Conservation (phyloP, 345 rosid species). For the Sonneratia alba region DNA sequence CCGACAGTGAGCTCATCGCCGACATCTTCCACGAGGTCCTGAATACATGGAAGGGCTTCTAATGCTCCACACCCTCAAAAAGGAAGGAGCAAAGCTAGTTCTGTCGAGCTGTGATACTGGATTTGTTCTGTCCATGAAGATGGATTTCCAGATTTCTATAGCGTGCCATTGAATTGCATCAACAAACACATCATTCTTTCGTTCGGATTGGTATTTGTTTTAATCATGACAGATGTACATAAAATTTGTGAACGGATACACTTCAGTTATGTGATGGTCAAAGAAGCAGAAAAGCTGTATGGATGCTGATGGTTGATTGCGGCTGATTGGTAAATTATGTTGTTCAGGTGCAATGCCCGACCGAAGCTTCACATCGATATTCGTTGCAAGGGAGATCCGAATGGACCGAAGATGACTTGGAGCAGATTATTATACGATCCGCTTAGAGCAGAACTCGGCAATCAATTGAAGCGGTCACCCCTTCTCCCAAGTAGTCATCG, state of each 20-base stretch:
- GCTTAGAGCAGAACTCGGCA: too few species aligned
- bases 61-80: slow-evolving; percentile 4
- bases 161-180: not conserved
- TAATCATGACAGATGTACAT: slow-evolving; percentile 6
- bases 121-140: slow-evolving; percentile 5
- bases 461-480: too few species aligned
- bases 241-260: not conserved
- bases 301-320: not conserved
- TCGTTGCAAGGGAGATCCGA: too few species aligned
- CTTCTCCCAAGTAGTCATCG: too few species aligned
- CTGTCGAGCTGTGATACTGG: not conserved
- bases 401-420: too few species aligned
- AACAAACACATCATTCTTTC: slow-evolving; percentile 9
- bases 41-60: slow-evolving; percentile 87
- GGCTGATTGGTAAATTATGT: not conserved
- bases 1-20: slow-evolving; percentile 71
- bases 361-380: too few species aligned
- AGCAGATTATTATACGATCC: too few species aligned
- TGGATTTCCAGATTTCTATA: not conserved
- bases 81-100: not conserved
- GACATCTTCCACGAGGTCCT: slow-evolving; percentile 85
- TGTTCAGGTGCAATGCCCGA: too few species aligned
- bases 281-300: not conserved
- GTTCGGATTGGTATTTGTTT: not conserved
- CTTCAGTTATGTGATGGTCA: not conserved